Evolutionary conservation across 768 basidiomycete genomes (phyloP).

Genomic region (Phylloporus rhodoxanthus): DNA sequence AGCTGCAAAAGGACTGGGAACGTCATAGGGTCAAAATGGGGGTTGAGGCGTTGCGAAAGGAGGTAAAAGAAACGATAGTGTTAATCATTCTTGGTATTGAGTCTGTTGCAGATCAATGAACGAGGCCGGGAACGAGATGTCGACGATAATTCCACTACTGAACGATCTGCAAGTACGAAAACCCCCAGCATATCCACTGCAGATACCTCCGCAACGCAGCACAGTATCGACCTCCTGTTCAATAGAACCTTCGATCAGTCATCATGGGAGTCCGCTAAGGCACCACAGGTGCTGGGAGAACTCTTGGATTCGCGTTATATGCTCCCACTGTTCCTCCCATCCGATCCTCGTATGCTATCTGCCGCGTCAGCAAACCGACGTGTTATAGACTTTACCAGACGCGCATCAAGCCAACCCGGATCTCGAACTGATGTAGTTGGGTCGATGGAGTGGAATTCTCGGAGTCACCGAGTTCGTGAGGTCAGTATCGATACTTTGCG

Average conservation of each 20-base stretch:
- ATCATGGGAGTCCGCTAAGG: conserved; percentile 70
- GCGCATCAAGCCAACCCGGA: conserved; percentile 17
- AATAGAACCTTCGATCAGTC: conserved; percentile 59
- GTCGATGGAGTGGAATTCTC: conserved; percentile 53
- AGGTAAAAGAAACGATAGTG: conserved; percentile 40
- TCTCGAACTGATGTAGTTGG: conserved; percentile 35
- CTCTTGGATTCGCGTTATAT: conserved; percentile 89
- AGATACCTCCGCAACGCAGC: conserved; percentile 38
- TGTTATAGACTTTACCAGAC: conserved; percentile 16
- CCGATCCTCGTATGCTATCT: conserved; percentile 70
- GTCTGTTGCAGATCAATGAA: conserved; percentile 49
- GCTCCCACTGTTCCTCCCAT: conserved; percentile 82
- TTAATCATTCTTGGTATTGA: conserved; percentile 4
- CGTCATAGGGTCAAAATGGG: conserved; percentile 80
- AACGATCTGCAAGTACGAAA: conserved; percentile 36
- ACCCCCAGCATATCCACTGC: conserved; percentile 28
- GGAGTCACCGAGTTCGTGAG: conserved; percentile 55
- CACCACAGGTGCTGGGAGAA: conserved; percentile 84
- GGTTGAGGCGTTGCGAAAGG: conserved; percentile 78
- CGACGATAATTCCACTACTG: conserved; percentile 28
- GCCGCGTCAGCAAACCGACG: conserved; percentile 50
- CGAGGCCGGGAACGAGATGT: conserved; percentile 42
- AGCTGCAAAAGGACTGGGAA: conserved; percentile 98
- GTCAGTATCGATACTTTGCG: conserved; percentile 54
- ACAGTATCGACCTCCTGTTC: conserved; percentile 75